Evolutionary conservation across 164 flowering plant genomes (phyloP), one percentile per base, ranked within the genome.

Genomic region (Chimonanthus praecox): DNA sequence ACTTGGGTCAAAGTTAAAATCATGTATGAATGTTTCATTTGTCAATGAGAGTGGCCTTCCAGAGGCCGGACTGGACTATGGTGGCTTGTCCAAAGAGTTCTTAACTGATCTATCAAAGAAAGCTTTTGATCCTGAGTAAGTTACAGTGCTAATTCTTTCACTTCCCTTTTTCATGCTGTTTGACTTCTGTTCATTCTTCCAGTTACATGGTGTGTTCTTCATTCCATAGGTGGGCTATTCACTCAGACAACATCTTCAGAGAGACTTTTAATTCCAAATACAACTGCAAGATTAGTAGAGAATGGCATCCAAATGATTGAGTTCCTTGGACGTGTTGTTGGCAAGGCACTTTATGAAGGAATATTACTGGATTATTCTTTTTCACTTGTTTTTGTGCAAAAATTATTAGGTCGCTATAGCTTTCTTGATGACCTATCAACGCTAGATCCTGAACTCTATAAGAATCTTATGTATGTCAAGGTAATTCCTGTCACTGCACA

Each of bases 261-360:
- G 71, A 86, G 99, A 80, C 91, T 84, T 79, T 76, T 96, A 67
- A 84, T 94, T 49, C 99, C 99, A 33, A 94, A 89, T 82, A 71
- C 88, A 62, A 80, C 94, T 72, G 99, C 98, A 77, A 88, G 87
- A 82, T 86, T 82, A 73, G 72, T 82, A 68, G 95, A 90, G 43
- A 92, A 96, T 81, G 97, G 98, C 58, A 77, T 92, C 58, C 94
- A 87, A 80, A 89, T 90, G 98, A 90, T 96, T 81, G 99, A 96
- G 81, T 96, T 96, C 80, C 91, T 96, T 72, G 99, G 99, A 77
- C 90, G 90, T 86, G 81, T 96, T 82, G 99, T 96, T 83, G 99
- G 99, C 11, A 96, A 96, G 87, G 97, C 98, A 67, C 94, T 96
- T n/a, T 96, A 96, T 82, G 99, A 96, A 87, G 99, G 98, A 78